Conservation (phyloP, 106 monocot genomes). For the Posidonia australis region DNA sequence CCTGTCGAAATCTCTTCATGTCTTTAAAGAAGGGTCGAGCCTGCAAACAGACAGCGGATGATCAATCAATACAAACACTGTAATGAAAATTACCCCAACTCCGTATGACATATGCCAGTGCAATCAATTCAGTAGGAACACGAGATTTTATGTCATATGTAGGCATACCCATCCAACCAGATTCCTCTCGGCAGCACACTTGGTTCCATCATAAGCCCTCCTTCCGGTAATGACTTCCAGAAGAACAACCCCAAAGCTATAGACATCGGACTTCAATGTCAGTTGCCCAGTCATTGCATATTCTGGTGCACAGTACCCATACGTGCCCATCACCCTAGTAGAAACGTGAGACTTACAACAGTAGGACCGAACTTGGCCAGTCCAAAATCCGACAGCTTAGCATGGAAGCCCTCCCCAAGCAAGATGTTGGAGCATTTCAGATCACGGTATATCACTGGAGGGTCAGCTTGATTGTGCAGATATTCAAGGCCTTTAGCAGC, state of each 20-base stretch:
- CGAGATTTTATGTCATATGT: background rate
- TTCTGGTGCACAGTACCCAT: slow-evolving; percentile 21
- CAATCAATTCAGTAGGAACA: background rate
- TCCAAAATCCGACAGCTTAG: slow-evolving; percentile 21
- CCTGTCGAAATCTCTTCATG: slow-evolving; percentile 3
- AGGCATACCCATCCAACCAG: slow-evolving; percentile 13
- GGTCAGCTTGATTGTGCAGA: slow-evolving; percentile 14
- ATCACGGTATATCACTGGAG: slow-evolving; percentile 17
- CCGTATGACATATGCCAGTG: background rate
- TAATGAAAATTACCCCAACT: background rate
- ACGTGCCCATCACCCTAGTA: slow-evolving; percentile 21
- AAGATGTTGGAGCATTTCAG: slow-evolving; percentile 20
- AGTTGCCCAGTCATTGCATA: slow-evolving; percentile 17
- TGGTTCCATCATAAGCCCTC: slow-evolving; percentile 7
- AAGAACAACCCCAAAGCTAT: slow-evolving; percentile 18
- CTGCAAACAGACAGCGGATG: background rate
- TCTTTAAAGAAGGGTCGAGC: slow-evolving; percentile 8
- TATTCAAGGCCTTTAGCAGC: slow-evolving; percentile 18
- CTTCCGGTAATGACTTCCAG: slow-evolving; percentile 16
- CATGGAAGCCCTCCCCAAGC: slow-evolving; percentile 14
- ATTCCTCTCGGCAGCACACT: background rate
- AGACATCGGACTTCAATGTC: slow-evolving; percentile 12
- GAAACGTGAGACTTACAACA: slow-evolving; percentile 21
- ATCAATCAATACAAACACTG: background rate
- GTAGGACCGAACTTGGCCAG: slow-evolving; percentile 16